Evolutionary conservation across 2,329 filamentous ascomycete species (phyloP), one percentile per base, ranked within the genome.

Genomic region (Fusarium musae): DNA sequence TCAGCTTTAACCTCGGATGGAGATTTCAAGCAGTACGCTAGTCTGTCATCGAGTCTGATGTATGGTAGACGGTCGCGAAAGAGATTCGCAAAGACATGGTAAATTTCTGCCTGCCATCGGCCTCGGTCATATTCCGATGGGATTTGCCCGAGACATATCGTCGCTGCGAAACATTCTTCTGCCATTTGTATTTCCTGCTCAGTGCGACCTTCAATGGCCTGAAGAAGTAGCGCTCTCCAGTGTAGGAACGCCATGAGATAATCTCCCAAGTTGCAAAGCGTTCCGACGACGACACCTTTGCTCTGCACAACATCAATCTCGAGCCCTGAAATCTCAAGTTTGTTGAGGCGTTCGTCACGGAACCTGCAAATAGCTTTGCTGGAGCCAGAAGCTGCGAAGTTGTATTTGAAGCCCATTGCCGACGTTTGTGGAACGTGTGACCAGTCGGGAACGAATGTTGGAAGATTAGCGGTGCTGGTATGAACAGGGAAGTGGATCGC

Each of bases 231-330:
- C 1, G 69, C 70, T 26, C 70, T 72, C 70, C 70, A 72, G 16
- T 72, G 70, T 6, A 72, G 12, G 32, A 73, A 72, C 0, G 70
- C 70, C 70, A 72, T 73, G 1, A 73, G 54, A 3, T 73, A 72
- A 8, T 72, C 69, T 26, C 69, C 70, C 9, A 73, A n/a, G 16
- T 66, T 72, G 2, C 64, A 65, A 10, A 73, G 52, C 0, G 64
- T 66, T 12, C 69, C 70, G 2, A 73, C 69, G 9, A 43, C 56
- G 19, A 72, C 28, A 3, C 70, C 70, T 17, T 59, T 72, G 1
- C 42, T 66, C 10, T 65, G 53, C 2, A 66, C 39, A 4, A 44
- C 28, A 9, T 73, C 70, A 0, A 72, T n/a, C 3, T 63, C 53
- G 4, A 72, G 57, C 0, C 32, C 64, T 1, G 64, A 69, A 17